Evolutionary conservation across 1,139 yeast genomes (phyloP), one percentile per base, ranked within the genome.

Genomic region (Williopsis jadinii): DNA sequence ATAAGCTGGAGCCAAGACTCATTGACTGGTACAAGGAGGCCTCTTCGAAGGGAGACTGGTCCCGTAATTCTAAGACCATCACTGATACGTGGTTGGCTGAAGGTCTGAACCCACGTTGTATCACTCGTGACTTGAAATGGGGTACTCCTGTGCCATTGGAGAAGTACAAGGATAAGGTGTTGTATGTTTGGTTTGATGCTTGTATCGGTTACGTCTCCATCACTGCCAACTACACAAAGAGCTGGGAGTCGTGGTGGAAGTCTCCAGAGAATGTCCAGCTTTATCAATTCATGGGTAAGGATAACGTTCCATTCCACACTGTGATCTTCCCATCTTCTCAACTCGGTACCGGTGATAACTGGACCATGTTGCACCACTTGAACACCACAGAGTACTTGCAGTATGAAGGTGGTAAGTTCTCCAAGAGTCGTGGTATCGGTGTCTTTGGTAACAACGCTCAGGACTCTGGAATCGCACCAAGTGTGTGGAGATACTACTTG

Each of bases 181-280:
- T 92, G 58, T 92, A 92, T 59, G 99, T 92, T 46, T 92, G 99
- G 99, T 92, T 92, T 54, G 99, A 92, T 67, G 99, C 99, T 36
- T 78, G 96, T 37, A 90, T 92, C 54, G 99, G 99, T 35, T 92
- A 92, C 62, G 80, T 90, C 48, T 87, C 97, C 41, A 92, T 92
- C 57, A 94, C 99, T 33, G 97, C 97, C 29, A 84, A 84, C 63
- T 94, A 90, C 66, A 83, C 88, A 49, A 75, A 84, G 45, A 77
- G 77, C 24, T 85, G 90, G 76, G 78, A 87, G 75, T 61, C 75
- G 57, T 84, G 95, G 94, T 92, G 99, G 99, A 83, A 79, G 66
- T 73, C 84, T 59, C 95, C 95, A 15, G 88, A 88, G 43, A 66
- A 80, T 41, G 96, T 92, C 49, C 70, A 84, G 53, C 70, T 94